Conservation (phyloP, 1,284 basidiomycete species). For the Apiotrichum gracile region DNA sequence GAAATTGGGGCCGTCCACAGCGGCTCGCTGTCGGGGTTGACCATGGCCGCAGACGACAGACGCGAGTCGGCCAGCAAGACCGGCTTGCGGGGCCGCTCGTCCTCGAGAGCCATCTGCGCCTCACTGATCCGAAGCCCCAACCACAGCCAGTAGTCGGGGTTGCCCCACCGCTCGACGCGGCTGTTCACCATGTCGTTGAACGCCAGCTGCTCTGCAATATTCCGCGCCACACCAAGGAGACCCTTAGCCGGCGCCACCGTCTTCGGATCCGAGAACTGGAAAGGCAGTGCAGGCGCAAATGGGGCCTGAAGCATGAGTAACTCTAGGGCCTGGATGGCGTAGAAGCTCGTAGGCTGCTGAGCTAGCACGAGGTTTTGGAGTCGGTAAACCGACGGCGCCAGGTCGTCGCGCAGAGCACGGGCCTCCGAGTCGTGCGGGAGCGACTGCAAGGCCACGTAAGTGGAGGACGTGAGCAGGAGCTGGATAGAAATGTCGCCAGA, state of each 20-base stretch:
- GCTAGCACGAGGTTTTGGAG: conserved; percentile 24
- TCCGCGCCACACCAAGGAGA: conserved; percentile 8
- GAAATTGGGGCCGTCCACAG: conserved; percentile 19
- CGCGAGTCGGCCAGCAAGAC: conserved; percentile 18
- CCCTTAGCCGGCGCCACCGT: conserved; percentile 31
- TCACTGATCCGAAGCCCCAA: conserved; percentile 14
- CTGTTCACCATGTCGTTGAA: conserved; percentile 21
- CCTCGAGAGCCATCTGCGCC: conserved; percentile 15
- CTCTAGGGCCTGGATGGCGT: conserved; percentile 34
- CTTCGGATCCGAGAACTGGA: conserved; percentile 25
- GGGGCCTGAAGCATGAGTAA: conserved; percentile 33
- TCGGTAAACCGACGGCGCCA: conserved; percentile 10
- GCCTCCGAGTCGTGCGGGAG: conserved; percentile 18
- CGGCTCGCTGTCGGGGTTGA: conserved; percentile 27
- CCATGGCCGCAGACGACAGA: neutral
- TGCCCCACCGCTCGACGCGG: conserved; percentile 13
- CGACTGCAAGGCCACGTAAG: conserved; percentile 29
- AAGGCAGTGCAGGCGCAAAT: conserved; percentile 30
- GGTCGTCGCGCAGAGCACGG: conserved; percentile 10
- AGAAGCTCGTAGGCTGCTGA: conserved; percentile 26
- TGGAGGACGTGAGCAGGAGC: conserved; percentile 24
- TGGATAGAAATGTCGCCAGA: conserved; percentile 9
- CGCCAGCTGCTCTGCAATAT: conserved; percentile 20
- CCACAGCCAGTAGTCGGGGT: conserved; percentile 34
- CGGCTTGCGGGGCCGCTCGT: conserved; percentile 14